A percentile compares a stretch with the other conserved stretches of the same genome.
Evolutionary conservation across 306 rosid genomes (phyloP).

Genomic region (Erythrophleum fordii): DNA sequence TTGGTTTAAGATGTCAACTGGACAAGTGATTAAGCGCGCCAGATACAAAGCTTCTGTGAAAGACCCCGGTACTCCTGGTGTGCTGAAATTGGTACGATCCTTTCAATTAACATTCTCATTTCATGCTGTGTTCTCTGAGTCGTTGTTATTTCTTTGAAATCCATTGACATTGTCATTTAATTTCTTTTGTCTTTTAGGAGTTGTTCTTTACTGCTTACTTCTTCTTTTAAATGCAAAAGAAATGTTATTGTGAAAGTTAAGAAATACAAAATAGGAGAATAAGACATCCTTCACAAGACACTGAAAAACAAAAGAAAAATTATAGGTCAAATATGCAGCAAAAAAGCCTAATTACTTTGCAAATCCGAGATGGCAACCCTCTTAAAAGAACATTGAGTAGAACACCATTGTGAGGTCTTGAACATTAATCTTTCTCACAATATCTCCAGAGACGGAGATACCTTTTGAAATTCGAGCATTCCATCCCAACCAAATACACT

Average conservation of each 20-base stretch:
- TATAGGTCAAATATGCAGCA: not conserved
- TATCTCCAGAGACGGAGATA: not conserved
- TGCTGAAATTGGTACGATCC: constrained; percentile 68
- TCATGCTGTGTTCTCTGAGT: not conserved
- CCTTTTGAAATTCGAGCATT: not conserved
- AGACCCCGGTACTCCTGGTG: constrained; percentile 87
- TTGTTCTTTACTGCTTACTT: not conserved
- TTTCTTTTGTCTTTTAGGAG: not conserved
- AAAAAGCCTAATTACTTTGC: not conserved
- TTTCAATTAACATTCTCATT: not conserved
- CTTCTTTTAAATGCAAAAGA: not conserved
- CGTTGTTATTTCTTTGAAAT: not conserved
- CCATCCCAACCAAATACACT: not conserved
- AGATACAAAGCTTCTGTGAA: constrained; percentile 74
- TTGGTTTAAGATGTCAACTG: constrained; percentile 54
- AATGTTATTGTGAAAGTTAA: not conserved
- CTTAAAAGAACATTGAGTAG: not conserved
- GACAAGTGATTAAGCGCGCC: constrained; percentile 72
- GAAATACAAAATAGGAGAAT: not conserved
- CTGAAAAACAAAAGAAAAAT: not conserved
- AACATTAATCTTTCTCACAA: not conserved
- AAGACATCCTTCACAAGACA: not conserved
- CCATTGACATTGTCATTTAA: constrained; percentile 21
- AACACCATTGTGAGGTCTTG: not conserved
- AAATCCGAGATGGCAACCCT: not conserved